Conservation (phyloP, 306 rosid species). For the Malus orientalis region DNA sequence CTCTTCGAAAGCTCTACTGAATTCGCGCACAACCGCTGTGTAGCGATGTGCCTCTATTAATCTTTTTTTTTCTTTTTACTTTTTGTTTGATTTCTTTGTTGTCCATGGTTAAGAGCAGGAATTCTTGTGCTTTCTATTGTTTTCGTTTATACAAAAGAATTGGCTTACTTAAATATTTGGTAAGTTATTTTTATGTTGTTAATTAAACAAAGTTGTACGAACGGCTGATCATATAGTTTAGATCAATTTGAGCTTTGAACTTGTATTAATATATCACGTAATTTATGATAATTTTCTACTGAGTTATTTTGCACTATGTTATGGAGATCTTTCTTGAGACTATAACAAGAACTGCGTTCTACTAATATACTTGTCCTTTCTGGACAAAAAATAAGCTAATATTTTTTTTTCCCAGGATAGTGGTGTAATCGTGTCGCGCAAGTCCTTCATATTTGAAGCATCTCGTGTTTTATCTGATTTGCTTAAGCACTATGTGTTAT, state of each 20-base stretch:
- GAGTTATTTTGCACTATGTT: neutral
- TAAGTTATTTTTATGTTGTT: neutral
- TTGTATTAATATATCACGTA: neutral
- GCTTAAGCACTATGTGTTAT: neutral
- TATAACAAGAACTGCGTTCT: neutral
- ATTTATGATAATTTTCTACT: neutral
- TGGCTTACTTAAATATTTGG: neutral
- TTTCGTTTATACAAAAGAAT: neutral
- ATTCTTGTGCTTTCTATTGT: neutral
- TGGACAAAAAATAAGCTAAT: neutral
- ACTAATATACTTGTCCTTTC: neutral
- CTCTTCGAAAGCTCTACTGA: slow-evolving; percentile 36
- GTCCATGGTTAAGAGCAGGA: neutral
- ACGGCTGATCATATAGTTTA: neutral
- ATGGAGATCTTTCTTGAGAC: neutral
- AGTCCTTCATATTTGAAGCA: no score
- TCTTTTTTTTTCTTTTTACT: neutral
- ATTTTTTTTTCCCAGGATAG: no score
- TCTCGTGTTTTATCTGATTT: neutral
- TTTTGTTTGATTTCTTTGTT: neutral
- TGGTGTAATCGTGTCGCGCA: no score
- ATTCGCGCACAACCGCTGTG: neutral
- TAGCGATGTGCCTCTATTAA: neutral
- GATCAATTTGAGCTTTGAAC: neutral
- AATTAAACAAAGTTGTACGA: neutral